A percentile compares a stretch with the other conserved stretches of the same genome.
phyloP scores from a whole-genome alignment of 129 eudicot species.

The Flaveria robusta region DNA sequence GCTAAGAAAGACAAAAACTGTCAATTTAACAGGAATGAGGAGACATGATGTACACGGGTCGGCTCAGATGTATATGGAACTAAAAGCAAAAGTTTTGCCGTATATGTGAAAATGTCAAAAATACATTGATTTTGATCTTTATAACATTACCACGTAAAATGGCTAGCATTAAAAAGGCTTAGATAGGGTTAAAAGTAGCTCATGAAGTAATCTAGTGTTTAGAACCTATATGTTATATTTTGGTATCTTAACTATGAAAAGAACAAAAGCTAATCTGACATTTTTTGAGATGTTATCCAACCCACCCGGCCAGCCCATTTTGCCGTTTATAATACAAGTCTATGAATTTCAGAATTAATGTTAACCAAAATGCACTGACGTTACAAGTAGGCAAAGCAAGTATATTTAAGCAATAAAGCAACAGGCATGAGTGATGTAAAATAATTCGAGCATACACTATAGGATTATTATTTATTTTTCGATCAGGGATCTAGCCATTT shows the following conservation, averaged over 20 bases:
- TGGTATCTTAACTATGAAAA: neutral
- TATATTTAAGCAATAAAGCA: too few species aligned
- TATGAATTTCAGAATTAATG: too few species aligned
- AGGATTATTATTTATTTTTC: too few species aligned
- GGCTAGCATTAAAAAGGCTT: neutral
- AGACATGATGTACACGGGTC: neutral
- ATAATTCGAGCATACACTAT: too few species aligned
- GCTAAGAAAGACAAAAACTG: too few species aligned
- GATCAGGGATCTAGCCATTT: neutral
- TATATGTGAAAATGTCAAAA: neutral
- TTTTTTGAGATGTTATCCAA: neutral
- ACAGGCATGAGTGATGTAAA: too few species aligned
- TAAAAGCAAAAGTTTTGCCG: neutral
- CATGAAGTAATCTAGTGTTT: neutral
- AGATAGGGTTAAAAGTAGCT: neutral
- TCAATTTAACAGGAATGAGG: too few species aligned
- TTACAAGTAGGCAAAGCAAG: too few species aligned
- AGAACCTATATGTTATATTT: neutral
- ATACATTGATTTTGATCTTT: neutral
- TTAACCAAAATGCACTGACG: too few species aligned
- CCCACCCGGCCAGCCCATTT: constrained; percentile 6
- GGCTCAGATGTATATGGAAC: neutral
- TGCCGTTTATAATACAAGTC: neutral
- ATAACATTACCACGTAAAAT: neutral
- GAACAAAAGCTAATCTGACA: neutral